Evolutionary conservation across 2,329 filamentous ascomycete species (phyloP), one percentile per base, ranked within the genome.

Genomic region (Trichoderma sp.): DNA sequence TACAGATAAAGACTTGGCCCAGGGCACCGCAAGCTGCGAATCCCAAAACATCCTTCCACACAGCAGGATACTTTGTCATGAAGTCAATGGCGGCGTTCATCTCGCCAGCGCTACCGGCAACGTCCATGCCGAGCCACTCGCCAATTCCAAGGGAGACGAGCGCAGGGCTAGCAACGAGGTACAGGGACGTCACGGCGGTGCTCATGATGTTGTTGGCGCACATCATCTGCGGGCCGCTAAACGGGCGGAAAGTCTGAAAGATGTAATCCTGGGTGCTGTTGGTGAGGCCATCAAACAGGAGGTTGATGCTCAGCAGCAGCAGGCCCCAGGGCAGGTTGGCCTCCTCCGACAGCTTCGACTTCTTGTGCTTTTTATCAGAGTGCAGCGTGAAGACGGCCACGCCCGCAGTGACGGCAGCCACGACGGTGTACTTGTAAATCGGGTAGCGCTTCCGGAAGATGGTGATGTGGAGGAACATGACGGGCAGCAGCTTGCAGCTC

Each of bases 181-280:
- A 98, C 0, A 82, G 77, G 24, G 87, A 85, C 4, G 94, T 98
- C 68, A 98, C 84, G 58, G 89, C 77, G 4, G 94, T 95, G 74
- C 88, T 91, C 80, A 98, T 91, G 68, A 97, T 83, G 79, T 98
- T 99, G 81, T 97, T 93, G 49, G 95, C 94, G 78, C 94, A 96
- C 96, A 99, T 99, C 96, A 99, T 99, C 86, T 99, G 96, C 70
- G 95, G 94, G 11, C 96, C 96, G 3, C 89, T 88, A 79, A 96
- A 97, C 16, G 91, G 89, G 72, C 88, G 89, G 81, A 94, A 97
- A 7, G 88, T 85, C 72, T 82, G 81, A 79, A 98, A 97, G 79
- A 99, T 93, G 80, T 97, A 90, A 80, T 99, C 96, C 84, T 99
- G 96, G 2, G 95, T 97, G 66, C 91, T 94, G 81, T 99, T 99